Conservation (phyloP, 1,284 basidiomycete species). For the Melampsora americana region DNA sequence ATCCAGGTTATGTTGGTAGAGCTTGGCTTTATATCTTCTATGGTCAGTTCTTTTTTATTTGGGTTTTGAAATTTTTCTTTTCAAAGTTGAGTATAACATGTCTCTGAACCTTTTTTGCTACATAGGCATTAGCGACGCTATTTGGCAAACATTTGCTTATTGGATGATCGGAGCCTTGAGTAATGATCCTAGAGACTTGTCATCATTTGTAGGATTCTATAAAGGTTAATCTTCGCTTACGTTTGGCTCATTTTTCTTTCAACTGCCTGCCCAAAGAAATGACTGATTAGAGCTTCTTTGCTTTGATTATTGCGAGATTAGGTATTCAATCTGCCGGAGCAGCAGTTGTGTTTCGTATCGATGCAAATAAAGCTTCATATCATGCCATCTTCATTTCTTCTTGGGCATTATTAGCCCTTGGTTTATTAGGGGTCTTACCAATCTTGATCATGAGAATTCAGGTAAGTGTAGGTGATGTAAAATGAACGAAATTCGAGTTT, state of each 20-base stretch:
- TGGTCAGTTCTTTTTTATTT: slow-evolving; percentile 47
- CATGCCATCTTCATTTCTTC: slow-evolving; percentile 43
- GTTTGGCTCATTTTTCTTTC: neutral
- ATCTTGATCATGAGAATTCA: slow-evolving; percentile 31
- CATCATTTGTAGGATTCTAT: slow-evolving; percentile 42
- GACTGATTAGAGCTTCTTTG: neutral
- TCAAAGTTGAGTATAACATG: neutral
- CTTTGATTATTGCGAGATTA: neutral
- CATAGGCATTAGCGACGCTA: slow-evolving; percentile 39
- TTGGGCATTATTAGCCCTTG: slow-evolving; percentile 24
- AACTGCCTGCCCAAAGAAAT: neutral
- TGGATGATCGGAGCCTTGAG: slow-evolving; percentile 41
- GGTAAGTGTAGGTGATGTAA: slow-evolving; percentile 17
- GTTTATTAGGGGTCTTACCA: slow-evolving; percentile 25
- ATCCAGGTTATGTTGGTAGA: slow-evolving; percentile 46
- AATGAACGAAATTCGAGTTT: neutral
- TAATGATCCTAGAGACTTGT: slow-evolving; percentile 33
- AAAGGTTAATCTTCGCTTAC: slow-evolving; percentile 28
- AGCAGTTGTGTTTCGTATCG: slow-evolving; percentile 38
- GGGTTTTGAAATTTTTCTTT: slow-evolving; percentile 39
- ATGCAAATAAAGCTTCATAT: slow-evolving; percentile 43
- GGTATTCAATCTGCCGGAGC: slow-evolving; percentile 43
- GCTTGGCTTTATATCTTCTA: slow-evolving; percentile 51
- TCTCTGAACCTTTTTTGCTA: slow-evolving; percentile 6
- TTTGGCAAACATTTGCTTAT: slow-evolving; percentile 44